phyloP scores from a whole-genome alignment of 73 alveolate genomes.

The Paramecium caudatum region DNA sequence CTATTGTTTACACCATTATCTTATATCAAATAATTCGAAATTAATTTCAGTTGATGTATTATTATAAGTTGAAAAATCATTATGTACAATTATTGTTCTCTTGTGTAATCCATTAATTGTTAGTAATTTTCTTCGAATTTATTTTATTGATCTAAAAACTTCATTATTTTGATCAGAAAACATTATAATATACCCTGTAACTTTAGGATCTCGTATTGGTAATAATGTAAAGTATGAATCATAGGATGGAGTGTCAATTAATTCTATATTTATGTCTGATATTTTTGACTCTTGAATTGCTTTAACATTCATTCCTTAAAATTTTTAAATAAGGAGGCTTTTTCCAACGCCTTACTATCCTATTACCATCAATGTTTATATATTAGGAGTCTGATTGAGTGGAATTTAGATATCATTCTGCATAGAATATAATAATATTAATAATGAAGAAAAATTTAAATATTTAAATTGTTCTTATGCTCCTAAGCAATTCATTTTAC shows the following conservation, averaged over 20 bases:
- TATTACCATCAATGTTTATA: neutral
- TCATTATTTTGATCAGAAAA: conserved; percentile 1
- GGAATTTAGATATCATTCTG: conserved; percentile 5
- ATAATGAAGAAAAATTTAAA: no score
- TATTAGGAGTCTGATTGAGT: neutral
- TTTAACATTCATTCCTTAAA: neutral
- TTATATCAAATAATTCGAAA: neutral
- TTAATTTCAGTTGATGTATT: neutral
- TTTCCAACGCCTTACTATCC: conserved; percentile 35
- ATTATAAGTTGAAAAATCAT: neutral
- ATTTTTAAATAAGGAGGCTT: conserved; percentile 3
- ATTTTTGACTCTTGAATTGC: neutral
- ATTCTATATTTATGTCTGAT: neutral
- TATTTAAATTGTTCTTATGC: no score
- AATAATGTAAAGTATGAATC: conserved; percentile 45
- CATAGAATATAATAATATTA: conserved; percentile 30
- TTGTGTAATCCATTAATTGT: conserved; percentile 33
- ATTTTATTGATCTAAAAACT: neutral
- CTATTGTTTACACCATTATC: neutral
- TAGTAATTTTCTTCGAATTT: conserved; percentile 36
- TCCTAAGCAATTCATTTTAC: no score
- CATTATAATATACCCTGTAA: conserved; percentile 40
- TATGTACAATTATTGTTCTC: neutral
- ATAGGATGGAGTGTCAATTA: conserved; percentile 65
- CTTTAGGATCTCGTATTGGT: conserved; percentile 13